Evolutionary conservation across 139 green algal genomes (phyloP), one percentile per base, ranked within the genome.

Genomic region (Closterium sp.): DNA sequence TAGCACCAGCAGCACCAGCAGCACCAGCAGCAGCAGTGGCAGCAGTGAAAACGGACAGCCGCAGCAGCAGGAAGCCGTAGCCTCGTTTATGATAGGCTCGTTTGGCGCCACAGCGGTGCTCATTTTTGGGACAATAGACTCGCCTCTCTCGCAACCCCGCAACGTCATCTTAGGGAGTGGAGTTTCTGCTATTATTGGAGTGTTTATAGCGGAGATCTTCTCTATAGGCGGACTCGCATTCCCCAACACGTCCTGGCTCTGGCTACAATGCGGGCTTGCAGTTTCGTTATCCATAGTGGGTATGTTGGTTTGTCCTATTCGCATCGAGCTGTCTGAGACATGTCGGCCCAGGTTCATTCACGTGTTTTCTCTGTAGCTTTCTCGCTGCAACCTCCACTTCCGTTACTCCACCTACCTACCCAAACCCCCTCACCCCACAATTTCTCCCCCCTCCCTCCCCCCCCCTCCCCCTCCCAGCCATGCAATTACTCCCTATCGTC

Each of bases 31-130:
- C 3, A 87, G 36, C 16, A 35, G 30, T 8, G 2, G 4, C 36
- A 87, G 2, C 3, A 87, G 36, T 16, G 83, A 81, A 76, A 92
- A 33, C 81, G 28, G 9, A 88, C 64, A 86, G 8, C 31, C 36
- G 30, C 84, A 32, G 21, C 16, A 28, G 55, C 55, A 76, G 12
- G 43, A 66, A 66, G 21, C 43, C 43, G 43, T 28, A 28, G 55
- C 55, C 16, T 76, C 55, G n/a, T 92, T 92, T 35, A 76, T 92
- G 33, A 92, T 92, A 23, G 90, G 83, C 43, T 92, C 90, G 21
- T 92, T 92, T 21, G 90, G 90, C 33, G 90, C 90, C 23, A 84
- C 90, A 32, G 90, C 90, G 21, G 90, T 92, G 16, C 84, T 92
- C 30, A 90, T 92, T 81, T 92, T 84, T 83, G 90, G 90, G 34